A percentile compares a stretch with the other conserved stretches of the same genome.
These are phyloP conservation scores for Pulveroboletus ravenelii DNA, from an alignment of 768 basidiomycete genomes.

Conservation along the genomic window DNA sequence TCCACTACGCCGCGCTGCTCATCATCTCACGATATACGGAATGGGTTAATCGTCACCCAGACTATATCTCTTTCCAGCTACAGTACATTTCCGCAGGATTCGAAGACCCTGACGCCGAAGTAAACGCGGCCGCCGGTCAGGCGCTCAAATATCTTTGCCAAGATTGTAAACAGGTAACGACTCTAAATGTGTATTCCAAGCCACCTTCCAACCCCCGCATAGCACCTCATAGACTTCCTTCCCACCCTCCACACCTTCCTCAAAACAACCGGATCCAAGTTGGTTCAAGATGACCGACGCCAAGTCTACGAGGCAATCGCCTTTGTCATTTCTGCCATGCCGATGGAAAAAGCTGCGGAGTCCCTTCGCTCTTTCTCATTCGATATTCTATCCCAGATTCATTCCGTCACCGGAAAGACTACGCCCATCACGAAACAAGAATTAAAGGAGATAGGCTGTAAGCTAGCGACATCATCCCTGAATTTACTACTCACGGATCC, in stretches of 20 bases:
- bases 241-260: constrained; percentile 90
- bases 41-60: constrained; percentile 89
- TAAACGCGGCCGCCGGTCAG: constrained; percentile 90
- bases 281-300: constrained; percentile 81
- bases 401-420: constrained; percentile 53
- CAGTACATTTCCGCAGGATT: constrained; percentile 93
- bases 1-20: constrained; percentile 92
- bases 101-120: constrained; percentile 72
- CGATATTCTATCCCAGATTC: constrained; percentile 77
- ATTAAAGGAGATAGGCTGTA: constrained; percentile 62
- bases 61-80: constrained; percentile 79
- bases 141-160: constrained; percentile 96
- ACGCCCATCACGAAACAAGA: constrained; percentile 64
- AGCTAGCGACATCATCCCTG: constrained; percentile 24
- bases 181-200: constrained; percentile 4
- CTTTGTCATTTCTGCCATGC: constrained; percentile 92
- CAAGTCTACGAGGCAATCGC: constrained; percentile 96
- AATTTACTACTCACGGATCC: constrained; percentile 7
- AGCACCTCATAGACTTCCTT: constrained; percentile 90
- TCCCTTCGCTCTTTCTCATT: constrained; percentile 83
- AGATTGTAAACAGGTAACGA: constrained; percentile 79
- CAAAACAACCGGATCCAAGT: constrained; percentile 67
- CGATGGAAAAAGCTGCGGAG: constrained; percentile 79
- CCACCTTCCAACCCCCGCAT: constrained; percentile 5
- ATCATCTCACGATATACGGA: constrained; percentile 95